Percentiles rank a stretch among this genome's conserved stretches.
Conservation (phyloP, 169 alveolate genomes). For the Besnoitia besnoiti region DNA sequence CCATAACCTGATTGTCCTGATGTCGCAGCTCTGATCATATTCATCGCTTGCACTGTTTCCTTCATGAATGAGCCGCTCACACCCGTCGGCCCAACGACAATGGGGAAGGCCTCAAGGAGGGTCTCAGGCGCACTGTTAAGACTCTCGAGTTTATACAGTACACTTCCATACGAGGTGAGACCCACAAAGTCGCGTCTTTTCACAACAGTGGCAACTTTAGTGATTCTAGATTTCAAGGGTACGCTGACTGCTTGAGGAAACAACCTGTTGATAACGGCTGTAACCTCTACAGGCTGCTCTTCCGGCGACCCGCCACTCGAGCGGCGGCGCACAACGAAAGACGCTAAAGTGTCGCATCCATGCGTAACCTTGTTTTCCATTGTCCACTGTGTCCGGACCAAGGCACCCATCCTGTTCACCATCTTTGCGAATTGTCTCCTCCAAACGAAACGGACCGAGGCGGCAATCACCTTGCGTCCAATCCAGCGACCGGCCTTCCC, state of each 20-base stretch:
- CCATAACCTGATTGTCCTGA: not conserved
- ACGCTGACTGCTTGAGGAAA: not conserved
- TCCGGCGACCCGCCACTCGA: not conserved
- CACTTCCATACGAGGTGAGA: not conserved
- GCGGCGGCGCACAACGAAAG: not conserved
- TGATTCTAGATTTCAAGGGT: not conserved
- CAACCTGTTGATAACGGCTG: not conserved
- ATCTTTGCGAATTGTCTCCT: not conserved
- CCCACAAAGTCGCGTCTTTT: not conserved
- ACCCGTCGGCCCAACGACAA: not conserved
- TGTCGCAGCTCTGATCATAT: not conserved
- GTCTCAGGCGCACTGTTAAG: not conserved
- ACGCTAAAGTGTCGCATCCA: not conserved
- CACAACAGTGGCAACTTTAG: not conserved
- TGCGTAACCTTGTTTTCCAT: not conserved
- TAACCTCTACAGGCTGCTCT: not conserved
- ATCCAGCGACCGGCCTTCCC: no score
- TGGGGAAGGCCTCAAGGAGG: not conserved
- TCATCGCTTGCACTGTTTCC: not conserved
- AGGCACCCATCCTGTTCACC: not conserved
- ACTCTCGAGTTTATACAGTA: not conserved
- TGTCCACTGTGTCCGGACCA: not conserved
- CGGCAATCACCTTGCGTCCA: no score
- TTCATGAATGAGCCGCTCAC: not conserved
- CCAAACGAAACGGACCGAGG: not conserved